Evolutionary conservation across 768 basidiomycete species (phyloP), one percentile per base, ranked within the genome.

Genomic region (Scleroderma bovista): DNA sequence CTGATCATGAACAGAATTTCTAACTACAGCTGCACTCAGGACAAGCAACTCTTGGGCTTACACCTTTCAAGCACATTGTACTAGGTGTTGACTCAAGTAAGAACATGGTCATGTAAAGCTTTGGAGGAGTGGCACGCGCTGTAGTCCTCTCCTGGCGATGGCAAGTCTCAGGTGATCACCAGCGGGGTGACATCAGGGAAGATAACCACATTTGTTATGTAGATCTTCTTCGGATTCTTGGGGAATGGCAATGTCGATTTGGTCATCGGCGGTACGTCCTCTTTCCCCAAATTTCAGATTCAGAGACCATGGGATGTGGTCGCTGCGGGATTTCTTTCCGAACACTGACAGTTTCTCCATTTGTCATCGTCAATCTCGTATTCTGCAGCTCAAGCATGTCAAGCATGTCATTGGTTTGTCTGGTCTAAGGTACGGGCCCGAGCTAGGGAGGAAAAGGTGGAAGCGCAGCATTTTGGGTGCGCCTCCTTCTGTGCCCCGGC

Each of bases 331-430:
- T 15, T 12, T 12, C 23, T 22, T n/a, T 4, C 12, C 2, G 20
- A 42, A 4, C 9, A 26, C 41, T 23, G 22, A 24, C 20, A 22
- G n/a, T n/a, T n/a, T n/a, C n/a, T n/a, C n/a, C n/a, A 16, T 12
- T 22, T 6, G 6, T n/a, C 15, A 7, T 12, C 8, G 23, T 37
- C 24, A 23, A 51, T 17, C 19, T 8, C 26, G 12, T 15, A 12
- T 4, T n/a, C 3, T 44, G 15, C 44, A 88, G 88, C 85, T 1
- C 88, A 88, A 67, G 81, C 88, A n/a, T n/a, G n/a, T n/a, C n/a
- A n/a, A n/a, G n/a, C n/a, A 0, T 79, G 79, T 3, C 89, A 92
- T 60, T 90, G 88, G 88, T 92, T 91, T 59, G 75, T 90, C 57
- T 87, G 83, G 77, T 63, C 67, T 6, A 79, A 76, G 56, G 72